phyloP scores from a whole-genome alignment of 106 monocot genomes.

The Phalaenopsis equestris region DNA sequence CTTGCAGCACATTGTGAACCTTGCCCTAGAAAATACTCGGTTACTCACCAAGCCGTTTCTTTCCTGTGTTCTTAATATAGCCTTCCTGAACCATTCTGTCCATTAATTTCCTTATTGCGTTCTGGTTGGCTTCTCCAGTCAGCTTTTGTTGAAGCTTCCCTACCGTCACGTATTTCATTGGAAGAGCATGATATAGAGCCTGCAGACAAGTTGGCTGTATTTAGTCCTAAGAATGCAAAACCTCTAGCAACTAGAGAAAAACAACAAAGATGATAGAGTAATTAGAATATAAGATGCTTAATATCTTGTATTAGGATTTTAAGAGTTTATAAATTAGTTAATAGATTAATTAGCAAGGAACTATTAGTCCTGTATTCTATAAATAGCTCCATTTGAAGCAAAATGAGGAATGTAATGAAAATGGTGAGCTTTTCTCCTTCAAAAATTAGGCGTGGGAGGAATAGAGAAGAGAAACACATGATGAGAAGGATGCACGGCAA shows the following conservation, averaged over 20 bases:
- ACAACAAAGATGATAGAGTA: not conserved
- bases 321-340: no score
- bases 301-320: no score
- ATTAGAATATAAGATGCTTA: no score
- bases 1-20: not conserved
- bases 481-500: no score
- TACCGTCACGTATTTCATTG: slow-evolving; percentile 83
- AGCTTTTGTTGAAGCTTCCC: slow-evolving; percentile 70
- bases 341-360: no score
- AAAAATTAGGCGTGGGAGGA: no score
- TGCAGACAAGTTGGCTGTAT: slow-evolving; percentile 17
- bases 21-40: not conserved
- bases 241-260: not conserved
- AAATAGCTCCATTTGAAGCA: no score
- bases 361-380: no score
- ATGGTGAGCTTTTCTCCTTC: no score
- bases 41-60: slow-evolving; percentile 51
- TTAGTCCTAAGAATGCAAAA: not conserved
- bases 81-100: slow-evolving; percentile 64
- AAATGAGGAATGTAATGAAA: no score
- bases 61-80: slow-evolving; percentile 44
- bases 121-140: slow-evolving; percentile 52
- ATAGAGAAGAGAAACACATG: no score
- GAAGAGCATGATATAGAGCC: slow-evolving; percentile 87
- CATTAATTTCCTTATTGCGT: slow-evolving; percentile 45